Conservation (phyloP, 768 basidiomycete species). For the Gautieria morchelliformis region DNA sequence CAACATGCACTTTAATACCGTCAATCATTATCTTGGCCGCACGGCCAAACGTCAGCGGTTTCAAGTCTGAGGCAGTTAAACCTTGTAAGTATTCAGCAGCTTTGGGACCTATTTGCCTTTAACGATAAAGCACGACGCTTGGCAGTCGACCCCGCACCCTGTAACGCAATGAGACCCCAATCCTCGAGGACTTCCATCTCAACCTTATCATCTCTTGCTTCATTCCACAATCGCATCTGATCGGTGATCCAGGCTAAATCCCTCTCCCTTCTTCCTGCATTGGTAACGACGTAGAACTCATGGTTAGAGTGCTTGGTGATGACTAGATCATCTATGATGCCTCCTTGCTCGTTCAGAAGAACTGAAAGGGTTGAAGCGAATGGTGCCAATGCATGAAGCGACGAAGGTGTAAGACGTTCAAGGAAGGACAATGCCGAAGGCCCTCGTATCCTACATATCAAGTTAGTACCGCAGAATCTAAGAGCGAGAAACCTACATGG, state of each 20-base stretch:
- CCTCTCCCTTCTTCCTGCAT: slow-evolving; percentile 76
- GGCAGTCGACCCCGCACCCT: slow-evolving; percentile 42
- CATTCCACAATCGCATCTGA: slow-evolving; percentile 74
- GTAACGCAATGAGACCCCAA: slow-evolving; percentile 86
- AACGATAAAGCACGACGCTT: background rate
- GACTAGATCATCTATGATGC: slow-evolving; percentile 94
- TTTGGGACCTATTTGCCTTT: slow-evolving; percentile 50
- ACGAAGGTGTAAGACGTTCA: slow-evolving; percentile 84
- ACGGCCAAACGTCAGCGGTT: slow-evolving; percentile 71
- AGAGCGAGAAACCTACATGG: slow-evolving; percentile 42
- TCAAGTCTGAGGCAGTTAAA: slow-evolving; percentile 66
- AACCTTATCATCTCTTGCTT: slow-evolving; percentile 42
- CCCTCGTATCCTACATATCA: slow-evolving; percentile 63
- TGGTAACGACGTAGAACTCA: slow-evolving; percentile 92
- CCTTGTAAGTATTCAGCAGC: slow-evolving; percentile 72
- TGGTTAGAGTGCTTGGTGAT: slow-evolving; percentile 75
- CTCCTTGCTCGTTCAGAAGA: slow-evolving; percentile 78
- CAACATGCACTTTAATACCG: slow-evolving; percentile 74
- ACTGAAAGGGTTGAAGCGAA: slow-evolving; percentile 83
- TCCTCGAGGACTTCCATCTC: slow-evolving; percentile 72
- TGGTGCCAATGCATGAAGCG: slow-evolving; percentile 52
- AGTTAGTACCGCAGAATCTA: background rate
- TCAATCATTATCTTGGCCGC: slow-evolving; percentile 74
- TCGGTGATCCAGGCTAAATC: slow-evolving; percentile 71
- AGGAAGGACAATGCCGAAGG: slow-evolving; percentile 71